Evolutionary conservation across 352 stramenopile species (phyloP), one percentile per base, ranked within the genome.

Genomic region (Phytophthora brassicae): DNA sequence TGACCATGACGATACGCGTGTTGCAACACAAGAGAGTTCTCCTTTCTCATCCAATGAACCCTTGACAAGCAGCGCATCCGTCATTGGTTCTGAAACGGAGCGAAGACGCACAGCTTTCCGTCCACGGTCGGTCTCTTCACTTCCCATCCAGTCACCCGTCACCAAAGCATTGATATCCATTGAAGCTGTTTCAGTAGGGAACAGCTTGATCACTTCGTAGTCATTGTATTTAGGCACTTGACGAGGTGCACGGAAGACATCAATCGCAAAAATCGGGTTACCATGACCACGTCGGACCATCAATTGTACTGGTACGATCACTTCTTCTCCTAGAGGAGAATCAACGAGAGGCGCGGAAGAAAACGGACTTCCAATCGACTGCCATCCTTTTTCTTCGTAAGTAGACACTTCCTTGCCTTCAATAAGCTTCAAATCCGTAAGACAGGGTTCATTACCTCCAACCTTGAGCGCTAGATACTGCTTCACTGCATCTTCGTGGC

Each of bases 181-280:
- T 31, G 42, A 48, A 17, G 43, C 56, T 44, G 24, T 47, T 52
- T 60, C 60, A 24, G 51, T 50, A 26, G 62, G 60, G 44, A 86
- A 81, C 16, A 96, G 44, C 17, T 92, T 74, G 26, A 95, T 94
- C 11, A 93, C 81, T 60, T 96, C 87, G 60, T 96, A 96, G 48
- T 96, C 86, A 31, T 92, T 92, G 63, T 94, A 96, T 38, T 90
- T 89, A 7, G 87, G 87, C 17, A 96, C 84, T 75, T 90, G 79
- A 11, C 84, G 77, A 22, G 87, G 87, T 6, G 86, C 83, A 31
- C 87, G 82, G 51, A 94, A 96, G 6, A 96, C 87, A 54, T 96
- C 87, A 49, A 96, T 75, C 1, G 84, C 86, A 26, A 93, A 92
- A 51, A 96, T 93, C 6, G 87, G 87, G 31, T 95, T 95, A 3